Conservation (phyloP, 768 basidiomycete species). For the Pholiota conissans region DNA sequence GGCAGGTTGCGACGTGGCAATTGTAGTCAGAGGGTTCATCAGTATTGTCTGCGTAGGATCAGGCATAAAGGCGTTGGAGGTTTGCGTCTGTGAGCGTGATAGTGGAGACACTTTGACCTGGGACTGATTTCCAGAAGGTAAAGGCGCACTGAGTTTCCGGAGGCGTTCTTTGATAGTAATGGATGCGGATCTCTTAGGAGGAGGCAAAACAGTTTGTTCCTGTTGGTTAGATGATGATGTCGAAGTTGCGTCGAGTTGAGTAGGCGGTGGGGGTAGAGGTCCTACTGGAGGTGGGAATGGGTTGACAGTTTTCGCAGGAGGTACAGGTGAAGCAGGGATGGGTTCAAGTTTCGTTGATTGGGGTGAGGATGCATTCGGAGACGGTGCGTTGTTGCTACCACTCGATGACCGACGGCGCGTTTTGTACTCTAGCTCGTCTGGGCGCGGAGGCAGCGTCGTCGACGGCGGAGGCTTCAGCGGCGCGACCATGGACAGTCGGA, state of each 20-base stretch:
- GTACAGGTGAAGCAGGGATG: conserved; percentile 48
- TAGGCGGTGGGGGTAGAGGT: conserved; percentile 42
- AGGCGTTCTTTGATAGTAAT: conserved; percentile 65
- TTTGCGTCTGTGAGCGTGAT: conserved; percentile 24
- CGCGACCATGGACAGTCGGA: conserved; percentile 61
- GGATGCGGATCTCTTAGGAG: conserved; percentile 38
- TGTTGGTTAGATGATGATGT: conserved; percentile 16
- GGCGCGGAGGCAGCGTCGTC: conserved; percentile 60
- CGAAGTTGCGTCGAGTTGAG: conserved; percentile 2
- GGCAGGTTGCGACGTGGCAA: conserved; percentile 30
- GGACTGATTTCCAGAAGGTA: conserved; percentile 29
- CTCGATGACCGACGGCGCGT: conserved; percentile 37
- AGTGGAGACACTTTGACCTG: conserved; percentile 11
- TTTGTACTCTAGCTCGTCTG: conserved; percentile 50
- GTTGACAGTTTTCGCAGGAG: conserved; percentile 26
- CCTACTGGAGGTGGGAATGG: conserved; percentile 45
- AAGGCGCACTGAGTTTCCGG: conserved; percentile 66
- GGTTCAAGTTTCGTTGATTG: conserved; percentile 31
- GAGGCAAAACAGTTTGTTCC: conserved; percentile 12
- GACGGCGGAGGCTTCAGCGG: conserved; percentile 63
- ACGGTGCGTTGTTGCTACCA: conserved; percentile 23
- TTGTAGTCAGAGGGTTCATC: conserved; percentile 15
- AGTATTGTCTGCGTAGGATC: neutral
- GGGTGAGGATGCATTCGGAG: conserved; percentile 4
- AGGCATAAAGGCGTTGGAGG: conserved; percentile 8